These are phyloP conservation scores for Rosa hybrid DNA, from an alignment of 331 rosid genomes.

Conservation along the genomic window DNA sequence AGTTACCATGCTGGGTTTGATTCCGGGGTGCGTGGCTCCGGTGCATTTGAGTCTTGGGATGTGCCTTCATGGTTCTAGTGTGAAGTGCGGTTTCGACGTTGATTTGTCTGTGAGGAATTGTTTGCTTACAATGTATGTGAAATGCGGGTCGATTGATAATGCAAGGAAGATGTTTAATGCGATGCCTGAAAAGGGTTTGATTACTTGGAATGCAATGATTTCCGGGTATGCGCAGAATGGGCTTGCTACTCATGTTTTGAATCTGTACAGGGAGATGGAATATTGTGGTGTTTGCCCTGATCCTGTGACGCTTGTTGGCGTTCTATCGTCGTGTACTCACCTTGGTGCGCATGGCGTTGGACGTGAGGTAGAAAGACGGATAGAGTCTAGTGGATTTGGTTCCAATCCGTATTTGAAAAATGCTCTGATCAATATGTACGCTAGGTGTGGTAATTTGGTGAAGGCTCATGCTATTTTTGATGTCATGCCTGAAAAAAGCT, in stretches of 20 bases:
- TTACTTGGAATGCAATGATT: slow-evolving; percentile 89
- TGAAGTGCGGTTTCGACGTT: slow-evolving; percentile 51
- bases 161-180: slow-evolving; percentile 62
- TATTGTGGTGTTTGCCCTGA: slow-evolving; percentile 38
- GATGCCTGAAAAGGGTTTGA: slow-evolving; percentile 64
- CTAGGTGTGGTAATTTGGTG: slow-evolving; percentile 51
- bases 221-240: slow-evolving; percentile 87
- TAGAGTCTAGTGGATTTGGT: slow-evolving; percentile 30
- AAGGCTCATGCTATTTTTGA: slow-evolving; percentile 45
- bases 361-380: slow-evolving; percentile 33
- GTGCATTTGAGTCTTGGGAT: slow-evolving; percentile 43
- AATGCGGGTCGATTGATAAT: slow-evolving; percentile 53
- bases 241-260: slow-evolving; percentile 61
- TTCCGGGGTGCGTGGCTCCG: slow-evolving; percentile 53
- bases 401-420: slow-evolving; percentile 43
- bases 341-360: slow-evolving; percentile 47
- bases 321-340: slow-evolving; percentile 51
- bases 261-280: slow-evolving; percentile 53
- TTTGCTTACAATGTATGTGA: slow-evolving; percentile 76
- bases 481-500: slow-evolving; percentile 38
- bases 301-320: slow-evolving; percentile 49
- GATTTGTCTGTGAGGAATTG: slow-evolving; percentile 64
- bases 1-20: slow-evolving; percentile 72
- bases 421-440: slow-evolving; percentile 49
- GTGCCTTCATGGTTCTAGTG: slow-evolving; percentile 50